phyloP scores from a whole-genome alignment of 805 yeast genomes.

The Hermanozyma aechmeae region DNA sequence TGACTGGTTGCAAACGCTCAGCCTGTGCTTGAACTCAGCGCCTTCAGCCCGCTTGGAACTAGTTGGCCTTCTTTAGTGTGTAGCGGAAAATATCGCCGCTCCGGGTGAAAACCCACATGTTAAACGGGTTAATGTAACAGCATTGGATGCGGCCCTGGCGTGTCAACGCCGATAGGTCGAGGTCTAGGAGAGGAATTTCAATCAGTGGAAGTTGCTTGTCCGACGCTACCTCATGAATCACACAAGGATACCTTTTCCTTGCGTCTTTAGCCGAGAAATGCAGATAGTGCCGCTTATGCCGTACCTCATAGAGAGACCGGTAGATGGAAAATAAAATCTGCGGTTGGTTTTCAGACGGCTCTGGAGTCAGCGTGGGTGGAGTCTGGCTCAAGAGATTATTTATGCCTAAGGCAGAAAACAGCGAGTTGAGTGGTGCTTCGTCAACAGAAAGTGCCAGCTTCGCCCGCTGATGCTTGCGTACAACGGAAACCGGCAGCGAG shows the following conservation, averaged over 20 bases:
- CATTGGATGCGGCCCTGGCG: conserved; percentile 28
- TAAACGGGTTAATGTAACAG: conserved; percentile 16
- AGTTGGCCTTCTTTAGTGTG: conserved; percentile 10
- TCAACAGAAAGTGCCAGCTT: too few relatives aligned
- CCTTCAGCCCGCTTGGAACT: too few relatives aligned
- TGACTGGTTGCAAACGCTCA: too few relatives aligned
- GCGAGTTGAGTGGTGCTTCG: conserved; percentile 4
- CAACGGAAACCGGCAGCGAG: too few relatives aligned
- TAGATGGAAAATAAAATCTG: conserved; percentile 23
- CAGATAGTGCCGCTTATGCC: conserved; percentile 27
- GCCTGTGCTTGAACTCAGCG: too few relatives aligned
- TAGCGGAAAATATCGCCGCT: conserved; percentile 32
- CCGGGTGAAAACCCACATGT: conserved; percentile 30
- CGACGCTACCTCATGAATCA: conserved; percentile 27
- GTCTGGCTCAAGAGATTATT: conserved; percentile 7
- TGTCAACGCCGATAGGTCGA: conserved; percentile 24
- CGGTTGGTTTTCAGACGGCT: conserved; percentile 8
- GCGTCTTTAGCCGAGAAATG: conserved; percentile 8
- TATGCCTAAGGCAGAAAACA: conserved; percentile 9
- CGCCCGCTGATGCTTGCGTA: too few relatives aligned
- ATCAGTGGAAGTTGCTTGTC: conserved; percentile 31
- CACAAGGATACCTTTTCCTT: conserved; percentile 8
- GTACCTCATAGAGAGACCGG: conserved; percentile 23
- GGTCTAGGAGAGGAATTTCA: conserved; percentile 22
- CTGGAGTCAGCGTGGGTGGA: conserved; percentile 1